Evolutionary conservation across 2,329 filamentous ascomycete species (phyloP).

Genomic region (Leptographium procerum): DNA sequence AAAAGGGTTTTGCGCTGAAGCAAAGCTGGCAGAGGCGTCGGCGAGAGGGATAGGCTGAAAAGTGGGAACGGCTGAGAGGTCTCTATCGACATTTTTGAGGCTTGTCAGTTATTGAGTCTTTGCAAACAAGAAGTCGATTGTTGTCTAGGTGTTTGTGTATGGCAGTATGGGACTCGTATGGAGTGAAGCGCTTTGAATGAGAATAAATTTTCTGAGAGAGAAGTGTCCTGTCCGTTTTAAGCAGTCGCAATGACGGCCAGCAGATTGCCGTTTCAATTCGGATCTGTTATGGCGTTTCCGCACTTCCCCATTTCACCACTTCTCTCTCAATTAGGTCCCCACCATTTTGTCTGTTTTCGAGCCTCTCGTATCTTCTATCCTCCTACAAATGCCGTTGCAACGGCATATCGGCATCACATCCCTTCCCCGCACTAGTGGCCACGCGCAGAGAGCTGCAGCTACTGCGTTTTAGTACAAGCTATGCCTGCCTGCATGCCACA

Average conservation of each 20-base stretch:
- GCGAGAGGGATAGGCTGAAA: background rate
- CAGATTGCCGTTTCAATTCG: background rate
- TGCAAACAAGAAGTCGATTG: too few relatives aligned
- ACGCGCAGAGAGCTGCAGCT: too few relatives aligned
- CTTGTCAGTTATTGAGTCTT: background rate
- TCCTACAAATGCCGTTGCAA: background rate
- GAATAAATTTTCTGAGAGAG: background rate
- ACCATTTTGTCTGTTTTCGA: background rate
- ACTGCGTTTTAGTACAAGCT: too few relatives aligned
- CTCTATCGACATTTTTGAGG: background rate
- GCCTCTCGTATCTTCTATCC: background rate
- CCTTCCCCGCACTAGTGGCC: background rate
- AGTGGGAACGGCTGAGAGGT: background rate
- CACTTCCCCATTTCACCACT: background rate
- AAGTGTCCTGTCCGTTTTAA: background rate
- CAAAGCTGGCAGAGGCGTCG: background rate
- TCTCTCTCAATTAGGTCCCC: too few relatives aligned
- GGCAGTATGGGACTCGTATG: too few relatives aligned
- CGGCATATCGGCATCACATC: background rate
- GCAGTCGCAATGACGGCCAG: background rate
- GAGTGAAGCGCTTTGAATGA: too few relatives aligned
- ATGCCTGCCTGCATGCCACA: too few relatives aligned
- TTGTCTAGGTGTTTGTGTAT: too few relatives aligned
- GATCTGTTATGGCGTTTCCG: background rate
- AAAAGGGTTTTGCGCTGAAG: background rate